Base-by-base conservation (phyloP, 202 grass and related monocot genomes). In the Alloteropsis angusta region DNA sequence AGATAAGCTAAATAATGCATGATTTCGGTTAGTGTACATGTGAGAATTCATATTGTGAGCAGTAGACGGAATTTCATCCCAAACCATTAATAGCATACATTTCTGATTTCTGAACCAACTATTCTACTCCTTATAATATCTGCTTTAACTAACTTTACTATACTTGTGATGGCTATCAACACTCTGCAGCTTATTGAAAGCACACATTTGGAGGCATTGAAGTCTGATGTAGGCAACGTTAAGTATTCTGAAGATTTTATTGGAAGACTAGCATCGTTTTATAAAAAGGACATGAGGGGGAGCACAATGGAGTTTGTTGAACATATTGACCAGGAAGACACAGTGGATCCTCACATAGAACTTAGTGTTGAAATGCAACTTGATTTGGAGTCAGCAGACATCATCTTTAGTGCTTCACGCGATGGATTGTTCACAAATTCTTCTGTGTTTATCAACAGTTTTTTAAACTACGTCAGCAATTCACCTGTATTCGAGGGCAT, bases 191-290 rank as follows among this genome's bases (percentile, higher is more conserved):
- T 87, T 81, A 50, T 79, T n/a, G 76, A 82, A 86, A 76, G 79
- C 61, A 84, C 86, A 12, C 78, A 59, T 56, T 63, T 43, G 48
- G 82, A 65, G 71, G 77, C 64, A 57, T 77, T 65, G 48, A 72
- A 71, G 62, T 85, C 28, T 62, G 65, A 81, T 52, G 78, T 62
- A 34, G 67, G 72, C 53, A 78, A 80, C 80, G 44, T 83, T 70
- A 80, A 72, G 66, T 91, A 88, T 88, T 93, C 91, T 18, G 41
- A 83, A 72, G 58, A 70, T 76, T 91, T 88, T 78, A 78, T 77
- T 73, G 66, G 60, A 84, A 88, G 85, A 58, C 69, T 90, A 84
- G 57, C 63, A 86, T 86, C 32, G 7, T 87, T 77, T 63, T 54
- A 76, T 70, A 84, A 39, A 41, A 85, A 84, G 56, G 64, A 25